Evolutionary conservation across 2,329 filamentous ascomycete species (phyloP).

Genomic region (Pestalotiopsis fici): DNA sequence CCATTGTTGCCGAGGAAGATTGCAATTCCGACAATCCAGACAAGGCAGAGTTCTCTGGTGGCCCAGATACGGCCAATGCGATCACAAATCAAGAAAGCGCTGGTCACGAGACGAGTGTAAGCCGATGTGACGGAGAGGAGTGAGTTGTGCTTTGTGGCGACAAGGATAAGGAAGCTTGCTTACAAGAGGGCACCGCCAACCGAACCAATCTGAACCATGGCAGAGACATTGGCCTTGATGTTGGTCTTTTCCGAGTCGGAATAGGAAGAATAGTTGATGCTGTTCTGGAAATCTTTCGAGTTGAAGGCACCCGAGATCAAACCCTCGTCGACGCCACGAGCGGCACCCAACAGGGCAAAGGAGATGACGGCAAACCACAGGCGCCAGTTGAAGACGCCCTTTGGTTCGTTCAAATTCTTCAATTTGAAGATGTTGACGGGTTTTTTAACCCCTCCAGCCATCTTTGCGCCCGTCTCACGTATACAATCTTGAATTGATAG

Average conservation of each 20-base stretch:
- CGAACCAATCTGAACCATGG: constrained; percentile 80
- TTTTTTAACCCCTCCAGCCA: constrained; percentile 33
- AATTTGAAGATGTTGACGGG: constrained; percentile 62
- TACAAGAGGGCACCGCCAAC: constrained; percentile 69
- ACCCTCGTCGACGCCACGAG: constrained; percentile 79
- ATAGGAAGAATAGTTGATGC: constrained; percentile 59
- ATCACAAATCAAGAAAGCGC: constrained; percentile 61
- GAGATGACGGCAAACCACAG: constrained; percentile 76
- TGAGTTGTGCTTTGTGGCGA: neutral
- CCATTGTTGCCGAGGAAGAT: constrained; percentile 60
- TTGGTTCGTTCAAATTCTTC: constrained; percentile 65
- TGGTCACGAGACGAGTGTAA: constrained; percentile 24
- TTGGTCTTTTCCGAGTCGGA: constrained; percentile 57
- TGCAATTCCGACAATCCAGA: constrained; percentile 60
- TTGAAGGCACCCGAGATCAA: constrained; percentile 73
- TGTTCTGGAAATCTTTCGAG: constrained; percentile 62
- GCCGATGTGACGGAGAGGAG: neutral
- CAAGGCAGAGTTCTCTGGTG: constrained; percentile 55
- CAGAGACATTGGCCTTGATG: constrained; percentile 74
- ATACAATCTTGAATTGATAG: neutral
- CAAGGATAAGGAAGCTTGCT: constrained; percentile 17
- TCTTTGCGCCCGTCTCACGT: constrained; percentile 6
- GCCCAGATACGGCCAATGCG: constrained; percentile 65
- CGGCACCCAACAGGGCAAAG: constrained; percentile 75
- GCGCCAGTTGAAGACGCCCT: constrained; percentile 74